Percentiles rank a stretch among this genome's conserved stretches.
Conservation (phyloP, 139 green algal species). For the Volvox africanus region DNA sequence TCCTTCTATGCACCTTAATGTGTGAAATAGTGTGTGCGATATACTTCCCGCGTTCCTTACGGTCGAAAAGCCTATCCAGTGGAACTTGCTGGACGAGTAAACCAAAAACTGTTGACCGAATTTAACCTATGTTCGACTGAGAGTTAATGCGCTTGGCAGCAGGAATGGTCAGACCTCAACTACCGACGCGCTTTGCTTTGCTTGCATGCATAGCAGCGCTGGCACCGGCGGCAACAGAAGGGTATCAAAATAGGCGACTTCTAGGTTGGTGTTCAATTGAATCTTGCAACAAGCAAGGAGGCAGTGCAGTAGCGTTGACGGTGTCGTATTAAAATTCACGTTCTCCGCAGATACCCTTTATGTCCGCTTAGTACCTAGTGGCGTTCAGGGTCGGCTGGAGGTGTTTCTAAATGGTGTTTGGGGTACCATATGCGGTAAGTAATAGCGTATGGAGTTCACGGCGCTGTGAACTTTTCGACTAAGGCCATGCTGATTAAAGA, state of each 20-base stretch:
- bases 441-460: too few species aligned
- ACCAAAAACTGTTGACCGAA: too few species aligned
- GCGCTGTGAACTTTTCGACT: too few species aligned
- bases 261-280: neutral
- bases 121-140: neutral
- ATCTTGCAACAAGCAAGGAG: neutral
- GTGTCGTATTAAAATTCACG: neutral
- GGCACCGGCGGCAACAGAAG: neutral
- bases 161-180: neutral
- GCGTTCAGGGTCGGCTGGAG: constrained; percentile 4
- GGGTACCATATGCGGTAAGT: constrained; percentile 41
- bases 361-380: neutral
- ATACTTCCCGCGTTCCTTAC: too few species aligned
- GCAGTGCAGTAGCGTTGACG: neutral
- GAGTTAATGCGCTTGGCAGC: neutral
- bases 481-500: too few species aligned
- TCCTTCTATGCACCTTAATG: too few species aligned
- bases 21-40: too few species aligned
- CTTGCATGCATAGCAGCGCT: neutral
- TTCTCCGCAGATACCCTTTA: neutral
- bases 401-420: neutral
- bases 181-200: neutral
- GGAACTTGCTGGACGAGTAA: too few species aligned
- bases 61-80: too few species aligned
- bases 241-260: neutral